Evolutionary conservation across 2,329 filamentous ascomycete species (phyloP), one percentile per base, ranked within the genome.

Genomic region (Magnaporthiopsis incrustans): DNA sequence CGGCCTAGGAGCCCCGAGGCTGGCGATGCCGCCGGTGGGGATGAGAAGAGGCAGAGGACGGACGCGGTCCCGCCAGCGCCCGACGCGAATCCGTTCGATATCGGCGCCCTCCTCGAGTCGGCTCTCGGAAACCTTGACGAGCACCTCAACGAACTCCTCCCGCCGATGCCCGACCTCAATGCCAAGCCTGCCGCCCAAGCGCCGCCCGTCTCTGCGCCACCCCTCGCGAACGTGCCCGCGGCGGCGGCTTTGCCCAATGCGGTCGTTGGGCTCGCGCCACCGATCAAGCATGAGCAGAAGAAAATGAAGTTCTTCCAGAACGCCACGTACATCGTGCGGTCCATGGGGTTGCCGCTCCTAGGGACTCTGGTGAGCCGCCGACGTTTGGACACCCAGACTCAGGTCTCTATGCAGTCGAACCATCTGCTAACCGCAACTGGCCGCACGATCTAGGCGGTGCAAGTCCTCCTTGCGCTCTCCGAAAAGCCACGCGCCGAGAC

Each of bases 401-500:
- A 35, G 8, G 33, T 12, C 44, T 22, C n/a, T 10, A 3, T 53
- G 10, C 3, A n/a, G 44, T 8, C 44, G 18, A 25, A n/a, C 22
- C n/a, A 2, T 25, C 44, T 56, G 30, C 66, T 67, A 38, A 67
- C n/a, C 5, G 1, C 58, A 25, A n/a, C 57, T 44, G 22, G 1
- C 26, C 5, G 25, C 25, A 8, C 11, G 22, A 11, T 32, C 22
- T 44, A 74, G 67, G 74, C 76, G 7, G 73, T 77, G 3, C 75
- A 77, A 68, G 73, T 77, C 25, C 67, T 78, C 8, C 68, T 77
- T 44, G 70, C 73, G 25, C 69, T 77, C 26, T 74, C 73, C 11
- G 74, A 76, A 59, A 71, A 74, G 61, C 68, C 72, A 0, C 71
- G 71, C 27, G 65, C 68, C 33, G 72, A 72, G 50, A 72, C 71